Evolutionary conservation across 257 asterid genomes (phyloP).

Genomic region (Capsicum rhomboideum): DNA sequence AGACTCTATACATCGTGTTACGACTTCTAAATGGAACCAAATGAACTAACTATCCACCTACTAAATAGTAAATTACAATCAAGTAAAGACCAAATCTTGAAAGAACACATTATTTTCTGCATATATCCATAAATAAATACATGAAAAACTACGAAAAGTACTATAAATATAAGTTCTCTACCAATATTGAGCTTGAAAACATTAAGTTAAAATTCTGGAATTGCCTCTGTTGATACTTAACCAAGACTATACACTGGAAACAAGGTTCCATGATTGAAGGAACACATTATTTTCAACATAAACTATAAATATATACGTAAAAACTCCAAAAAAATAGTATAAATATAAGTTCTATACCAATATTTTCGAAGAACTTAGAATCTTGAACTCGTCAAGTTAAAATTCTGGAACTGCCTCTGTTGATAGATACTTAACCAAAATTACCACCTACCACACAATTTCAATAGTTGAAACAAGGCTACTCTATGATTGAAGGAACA

Average conservation of each 20-base stretch:
- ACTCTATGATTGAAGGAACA: neutral
- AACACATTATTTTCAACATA: neutral
- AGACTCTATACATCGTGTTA: too few species aligned
- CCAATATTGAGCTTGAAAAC: too few species aligned
- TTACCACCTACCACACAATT: too few species aligned
- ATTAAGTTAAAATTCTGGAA: too few species aligned
- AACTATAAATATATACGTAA: neutral
- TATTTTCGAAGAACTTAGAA: neutral
- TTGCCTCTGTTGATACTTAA: too few species aligned
- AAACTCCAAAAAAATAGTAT: neutral
- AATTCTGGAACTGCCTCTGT: neutral
- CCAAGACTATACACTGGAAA: too few species aligned
- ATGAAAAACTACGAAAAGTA: neutral
- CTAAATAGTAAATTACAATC: neutral
- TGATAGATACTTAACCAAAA: neutral
- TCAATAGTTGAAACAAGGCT: too few species aligned
- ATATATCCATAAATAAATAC: neutral
- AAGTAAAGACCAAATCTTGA: neutral
- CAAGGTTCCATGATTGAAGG: neutral
- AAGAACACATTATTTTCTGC: neutral
- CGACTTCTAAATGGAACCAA: too few species aligned
- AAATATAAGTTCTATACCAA: neutral
- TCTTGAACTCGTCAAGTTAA: neutral
- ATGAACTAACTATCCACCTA: neutral
- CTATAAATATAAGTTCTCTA: neutral